Conservation (phyloP, 345 rosid genomes). For the Salix exigua region DNA sequence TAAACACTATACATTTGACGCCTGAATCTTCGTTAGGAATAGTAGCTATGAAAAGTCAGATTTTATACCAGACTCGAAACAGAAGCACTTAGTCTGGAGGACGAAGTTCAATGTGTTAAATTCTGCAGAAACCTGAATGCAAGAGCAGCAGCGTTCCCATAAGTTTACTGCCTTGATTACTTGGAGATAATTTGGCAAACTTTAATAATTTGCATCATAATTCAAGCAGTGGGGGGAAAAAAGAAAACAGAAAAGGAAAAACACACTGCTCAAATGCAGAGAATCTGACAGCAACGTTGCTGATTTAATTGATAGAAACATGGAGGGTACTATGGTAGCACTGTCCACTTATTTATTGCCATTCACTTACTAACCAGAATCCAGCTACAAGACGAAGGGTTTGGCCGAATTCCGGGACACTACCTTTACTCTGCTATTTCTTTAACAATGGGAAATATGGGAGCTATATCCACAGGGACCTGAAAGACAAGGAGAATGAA, state of each 20-base stretch:
- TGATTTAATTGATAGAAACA: neutral
- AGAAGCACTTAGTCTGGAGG: too few relatives aligned
- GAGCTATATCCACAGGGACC: conserved; percentile 86
- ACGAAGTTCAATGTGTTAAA: too few relatives aligned
- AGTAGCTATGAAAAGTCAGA: too few relatives aligned
- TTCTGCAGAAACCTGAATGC: too few relatives aligned
- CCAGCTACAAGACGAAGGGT: neutral
- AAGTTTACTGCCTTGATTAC: too few relatives aligned
- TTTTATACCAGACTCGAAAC: too few relatives aligned
- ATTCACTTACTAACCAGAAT: neutral
- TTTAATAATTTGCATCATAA: neutral
- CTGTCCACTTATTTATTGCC: neutral
- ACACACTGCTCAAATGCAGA: neutral
- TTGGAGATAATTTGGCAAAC: too few relatives aligned
- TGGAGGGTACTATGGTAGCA: too few relatives aligned
- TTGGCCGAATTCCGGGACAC: neutral
- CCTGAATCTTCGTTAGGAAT: too few relatives aligned
- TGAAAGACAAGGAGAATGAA: conserved; percentile 18
- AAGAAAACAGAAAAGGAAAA: neutral
- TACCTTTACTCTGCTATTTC: conserved; percentile 26
- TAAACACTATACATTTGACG: too few relatives aligned
- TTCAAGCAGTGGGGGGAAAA: neutral
- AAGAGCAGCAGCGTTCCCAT: neutral
- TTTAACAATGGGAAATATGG: conserved; percentile 54
- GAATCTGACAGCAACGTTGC: neutral